Base-by-base conservation (phyloP, 2,329 filamentous ascomycete species). In the Paramyrothecium roridum region DNA sequence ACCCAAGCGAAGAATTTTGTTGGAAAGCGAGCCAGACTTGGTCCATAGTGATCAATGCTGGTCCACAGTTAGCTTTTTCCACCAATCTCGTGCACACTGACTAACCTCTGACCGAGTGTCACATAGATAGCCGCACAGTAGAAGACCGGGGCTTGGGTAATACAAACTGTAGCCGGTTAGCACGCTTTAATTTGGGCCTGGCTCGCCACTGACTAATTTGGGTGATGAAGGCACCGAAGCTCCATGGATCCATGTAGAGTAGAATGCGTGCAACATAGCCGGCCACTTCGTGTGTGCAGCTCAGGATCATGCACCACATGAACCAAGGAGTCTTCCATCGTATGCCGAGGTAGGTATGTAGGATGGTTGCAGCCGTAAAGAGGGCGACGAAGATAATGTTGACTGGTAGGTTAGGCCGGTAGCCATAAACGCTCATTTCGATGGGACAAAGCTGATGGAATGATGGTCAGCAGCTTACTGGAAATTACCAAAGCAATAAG, bases 231-330 rank as follows among this genome's bases (percentile, higher is more conserved):
- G 77, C 81, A 3, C 65, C 61, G 63, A 85, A 77, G 43, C 61
- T 71, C 63, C 82, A 87, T 0, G 82, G 80, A 58, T 86, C 80
- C 22, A 76, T 61, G 56, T 80, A 74, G 47, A 84, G 70, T 55
- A 82, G 63, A 17, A 86, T 70, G 2, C 85, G 75, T 1, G 81
- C 85, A 0, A 73, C 67, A 53, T 88, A 88, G 8, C 85, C 85
- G 11, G 84, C 61, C 2, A 85, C 75, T 57, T 85, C 84, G 48
- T 77, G 71, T 0, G 77, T 57, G 59, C 77, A 82, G 30, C 85
- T 84, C 11, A 75, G 59, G 1, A 80, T 62, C 72, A 87, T 80
- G 55, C 69, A 73, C 11, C 60, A 56, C 64, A 72, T 72, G 52
- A 76, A 79, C 52, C 66, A 71, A 64, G 71, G 73, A 2, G 69